phyloP scores from a whole-genome alignment of 495 filamentous ascomycete genomes.

The Penicillium paxilli region DNA sequence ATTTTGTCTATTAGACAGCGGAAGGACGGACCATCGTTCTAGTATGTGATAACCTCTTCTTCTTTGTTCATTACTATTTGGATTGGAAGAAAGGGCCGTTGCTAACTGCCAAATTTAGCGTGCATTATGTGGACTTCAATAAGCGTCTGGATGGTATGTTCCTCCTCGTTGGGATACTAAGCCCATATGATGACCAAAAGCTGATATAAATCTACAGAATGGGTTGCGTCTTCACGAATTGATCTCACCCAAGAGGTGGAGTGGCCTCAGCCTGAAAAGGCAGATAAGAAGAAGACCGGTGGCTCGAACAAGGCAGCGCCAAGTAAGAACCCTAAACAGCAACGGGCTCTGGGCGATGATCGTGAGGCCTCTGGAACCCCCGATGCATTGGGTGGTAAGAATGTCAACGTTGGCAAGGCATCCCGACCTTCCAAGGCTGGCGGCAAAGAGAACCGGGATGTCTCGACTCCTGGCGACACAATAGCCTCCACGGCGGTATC shows the following conservation, averaged over 20 bases:
- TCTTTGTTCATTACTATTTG: no score
- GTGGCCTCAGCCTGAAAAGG: constrained; percentile 72
- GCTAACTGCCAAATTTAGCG: constrained; percentile 45
- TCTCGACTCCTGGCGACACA: constrained; percentile 34
- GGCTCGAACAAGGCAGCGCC: constrained; percentile 42
- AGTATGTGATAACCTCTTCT: constrained; percentile 43
- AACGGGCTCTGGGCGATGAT: constrained; percentile 49
- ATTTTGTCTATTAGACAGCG: constrained; percentile 85
- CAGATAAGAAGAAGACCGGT: constrained; percentile 63
- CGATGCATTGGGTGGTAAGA: constrained; percentile 53
- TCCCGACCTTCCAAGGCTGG: constrained; percentile 57
- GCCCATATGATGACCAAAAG: not conserved
- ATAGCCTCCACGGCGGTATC: constrained; percentile 52
- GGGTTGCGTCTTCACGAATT: constrained; percentile 78
- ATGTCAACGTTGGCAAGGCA: constrained; percentile 45
- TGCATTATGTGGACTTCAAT: constrained; percentile 99
- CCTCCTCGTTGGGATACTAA: no score
- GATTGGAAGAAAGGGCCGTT: not conserved
- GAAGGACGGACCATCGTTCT: constrained; percentile 82
- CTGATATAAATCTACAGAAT: constrained; percentile 59
- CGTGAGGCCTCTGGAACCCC: constrained; percentile 61
- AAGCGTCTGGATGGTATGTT: constrained; percentile 81
- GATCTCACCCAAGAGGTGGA: constrained; percentile 78
- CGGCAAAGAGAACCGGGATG: constrained; percentile 60
- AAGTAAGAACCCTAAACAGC: constrained; percentile 51